Conservation (phyloP, 2,329 filamentous ascomycete species). For the Chaetothyriales sp. region DNA sequence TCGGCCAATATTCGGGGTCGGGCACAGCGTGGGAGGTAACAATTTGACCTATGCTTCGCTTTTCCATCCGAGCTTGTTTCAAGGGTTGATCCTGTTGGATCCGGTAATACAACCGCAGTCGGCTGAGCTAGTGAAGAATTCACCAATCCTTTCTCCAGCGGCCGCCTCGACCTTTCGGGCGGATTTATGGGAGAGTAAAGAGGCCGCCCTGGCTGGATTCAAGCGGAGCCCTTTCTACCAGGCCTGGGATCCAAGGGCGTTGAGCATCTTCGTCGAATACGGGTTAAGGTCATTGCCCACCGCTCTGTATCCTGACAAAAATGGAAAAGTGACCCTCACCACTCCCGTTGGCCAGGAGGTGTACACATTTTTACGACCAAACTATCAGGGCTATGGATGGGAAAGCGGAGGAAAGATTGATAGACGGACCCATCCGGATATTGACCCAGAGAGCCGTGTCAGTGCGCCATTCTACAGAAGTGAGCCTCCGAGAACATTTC, state of each 20-base stretch:
- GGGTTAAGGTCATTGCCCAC: constrained; percentile 64
- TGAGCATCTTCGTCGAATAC: constrained; percentile 56
- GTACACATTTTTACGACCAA: constrained; percentile 33
- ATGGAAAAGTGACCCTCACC: constrained; percentile 43
- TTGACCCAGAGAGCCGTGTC: constrained; percentile 18
- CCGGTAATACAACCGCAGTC: constrained; percentile 23
- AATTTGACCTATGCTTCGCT: constrained; percentile 35
- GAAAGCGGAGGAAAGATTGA: constrained; percentile 21
- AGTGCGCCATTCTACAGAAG: constrained; percentile 27
- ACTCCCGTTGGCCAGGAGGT: constrained; percentile 85
- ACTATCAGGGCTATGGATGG: constrained; percentile 41
- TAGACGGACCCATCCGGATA: constrained; percentile 28
- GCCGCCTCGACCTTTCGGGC: constrained; percentile 59
- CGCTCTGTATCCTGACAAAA: constrained; percentile 19
- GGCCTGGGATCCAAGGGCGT: constrained; percentile 65
- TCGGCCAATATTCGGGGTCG: constrained; percentile 67
- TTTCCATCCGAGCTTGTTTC: constrained; percentile 60
- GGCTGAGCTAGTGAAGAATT: constrained; percentile 1
- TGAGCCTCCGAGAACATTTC: constrained; percentile 26
- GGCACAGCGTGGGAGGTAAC: constrained; percentile 75
- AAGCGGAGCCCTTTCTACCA: constrained; percentile 59
- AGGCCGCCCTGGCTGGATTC: constrained; percentile 53
- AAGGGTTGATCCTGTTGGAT: constrained; percentile 58
- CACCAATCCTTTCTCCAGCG: constrained; percentile 31
- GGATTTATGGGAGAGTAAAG: constrained; percentile 67